phyloP scores from a whole-genome alignment of 495 filamentous ascomycete genomes.

The Daldinia loculata region DNA sequence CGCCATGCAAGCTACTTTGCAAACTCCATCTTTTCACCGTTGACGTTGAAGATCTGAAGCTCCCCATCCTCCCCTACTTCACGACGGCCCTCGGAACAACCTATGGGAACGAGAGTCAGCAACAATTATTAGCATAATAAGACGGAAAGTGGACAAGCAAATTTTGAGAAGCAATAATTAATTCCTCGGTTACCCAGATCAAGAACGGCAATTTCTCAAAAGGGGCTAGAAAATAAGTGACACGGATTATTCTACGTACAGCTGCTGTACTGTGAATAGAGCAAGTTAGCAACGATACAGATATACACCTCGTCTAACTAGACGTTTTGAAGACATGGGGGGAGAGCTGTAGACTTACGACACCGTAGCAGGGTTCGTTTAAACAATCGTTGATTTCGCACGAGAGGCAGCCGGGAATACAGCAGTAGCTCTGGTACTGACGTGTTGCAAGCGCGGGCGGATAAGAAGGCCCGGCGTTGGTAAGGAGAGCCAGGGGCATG shows the following conservation, averaged over 20 bases:
- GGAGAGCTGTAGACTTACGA: not conserved
- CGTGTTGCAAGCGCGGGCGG: not conserved
- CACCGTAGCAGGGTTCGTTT: not conserved
- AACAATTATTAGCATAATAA: not conserved
- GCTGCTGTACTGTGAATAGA: not conserved
- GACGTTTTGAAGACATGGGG: no score
- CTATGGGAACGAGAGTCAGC: not conserved
- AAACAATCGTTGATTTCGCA: not conserved
- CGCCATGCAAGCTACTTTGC: not conserved
- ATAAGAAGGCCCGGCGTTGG: not conserved
- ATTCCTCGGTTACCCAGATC: not conserved
- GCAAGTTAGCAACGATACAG: not conserved
- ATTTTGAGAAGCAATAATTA: not conserved
- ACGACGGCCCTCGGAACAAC: not conserved
- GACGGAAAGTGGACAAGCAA: not conserved
- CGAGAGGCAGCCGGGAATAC: not conserved
- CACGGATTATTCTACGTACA: not conserved
- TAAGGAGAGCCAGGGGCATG: not conserved
- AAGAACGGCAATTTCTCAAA: no score
- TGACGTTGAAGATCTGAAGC: not conserved
- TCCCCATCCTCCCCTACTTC: not conserved
- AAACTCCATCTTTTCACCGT: not conserved
- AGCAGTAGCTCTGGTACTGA: not conserved
- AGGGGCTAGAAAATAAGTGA: not conserved
- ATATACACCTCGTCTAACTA: not conserved